Evolutionary conservation across 2,329 filamentous ascomycete genomes (phyloP).

Genomic region (Aquanectria penicillioides): DNA sequence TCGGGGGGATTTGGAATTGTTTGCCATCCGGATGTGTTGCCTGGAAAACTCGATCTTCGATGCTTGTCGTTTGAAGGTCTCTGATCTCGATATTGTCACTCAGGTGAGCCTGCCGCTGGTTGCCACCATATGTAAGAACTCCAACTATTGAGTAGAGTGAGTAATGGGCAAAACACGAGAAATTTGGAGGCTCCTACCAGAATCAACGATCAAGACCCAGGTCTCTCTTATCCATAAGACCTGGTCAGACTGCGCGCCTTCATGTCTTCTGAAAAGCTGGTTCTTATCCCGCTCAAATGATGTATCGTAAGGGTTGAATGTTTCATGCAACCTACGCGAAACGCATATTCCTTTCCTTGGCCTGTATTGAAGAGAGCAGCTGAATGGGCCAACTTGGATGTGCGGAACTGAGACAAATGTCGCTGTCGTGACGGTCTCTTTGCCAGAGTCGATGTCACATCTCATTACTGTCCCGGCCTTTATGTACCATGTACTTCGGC

Average conservation of each 20-base stretch:
- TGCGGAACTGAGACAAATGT: not conserved
- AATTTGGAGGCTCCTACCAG: not conserved
- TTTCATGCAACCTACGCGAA: not conserved
- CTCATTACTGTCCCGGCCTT: not conserved
- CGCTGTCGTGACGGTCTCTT: not conserved
- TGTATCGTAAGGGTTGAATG: not conserved
- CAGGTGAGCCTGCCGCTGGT: not conserved
- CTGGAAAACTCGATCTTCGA: not conserved
- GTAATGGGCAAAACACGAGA: not conserved
- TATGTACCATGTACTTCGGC: not conserved
- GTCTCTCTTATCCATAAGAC: not conserved
- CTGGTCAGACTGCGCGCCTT: not conserved
- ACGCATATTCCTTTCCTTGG: not conserved
- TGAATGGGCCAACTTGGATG: not conserved
- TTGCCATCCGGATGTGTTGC: not conserved
- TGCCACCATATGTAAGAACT: not conserved
- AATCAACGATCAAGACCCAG: conserved; percentile 1
- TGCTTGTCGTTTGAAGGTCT: not conserved
- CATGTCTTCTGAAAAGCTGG: not conserved
- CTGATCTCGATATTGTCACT: conserved; percentile 1
- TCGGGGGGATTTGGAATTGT: not conserved
- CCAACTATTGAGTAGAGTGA: not conserved
- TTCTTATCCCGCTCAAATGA: not conserved
- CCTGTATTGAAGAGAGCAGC: not conserved
- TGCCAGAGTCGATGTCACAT: not conserved